Evolutionary conservation across 805 yeast species (phyloP), one percentile per base, ranked within the genome.

Genomic region (Candida ulmi): DNA sequence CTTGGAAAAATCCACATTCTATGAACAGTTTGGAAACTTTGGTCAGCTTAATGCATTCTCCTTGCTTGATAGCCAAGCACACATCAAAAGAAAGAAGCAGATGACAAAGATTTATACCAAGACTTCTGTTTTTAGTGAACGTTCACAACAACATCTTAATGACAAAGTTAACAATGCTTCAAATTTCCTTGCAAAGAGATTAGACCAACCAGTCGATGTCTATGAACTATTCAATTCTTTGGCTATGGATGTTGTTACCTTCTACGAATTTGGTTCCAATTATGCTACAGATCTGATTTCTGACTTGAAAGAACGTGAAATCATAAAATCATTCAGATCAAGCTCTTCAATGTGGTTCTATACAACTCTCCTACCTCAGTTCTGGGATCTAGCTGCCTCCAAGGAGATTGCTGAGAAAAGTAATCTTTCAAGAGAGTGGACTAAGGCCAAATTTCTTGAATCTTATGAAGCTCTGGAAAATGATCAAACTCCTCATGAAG

Each of bases 211-310:
- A 25, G 50, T 80, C 30, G 83, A 82, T 37, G 80, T 76, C 3
- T 78, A 76, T 48, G 66, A 74, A 16, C 55, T 83, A n/a, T 82
- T 81, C 65, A 79, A 78, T n/a, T 62, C 80, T 15, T 63, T 83
- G 51, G 88, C 90, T 5, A 74, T 83, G 78, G 88, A 82, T 50
- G 80, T 77, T 4, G 77, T 81, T 2, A 70, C 80, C 2, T 69
- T 72, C 17, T 78, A 80, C 51, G 76, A 77, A 40, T 67, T 79
- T 42, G 90, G 90, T 0, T 46, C 55, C 0, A 57, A 62, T 8
- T 65, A 69, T 39, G 71, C 78, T 15, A 62, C 76, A 1, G 57
- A 72, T 28, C 57, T 78, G 27, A 50, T 80, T 27, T 43, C 55
- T 7, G 63, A 68, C 38, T 57, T 64, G 9, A 44, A 66, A 17